phyloP scores from a whole-genome alignment of 2,329 filamentous ascomycete genomes.

The Fusarium mexicanum region DNA sequence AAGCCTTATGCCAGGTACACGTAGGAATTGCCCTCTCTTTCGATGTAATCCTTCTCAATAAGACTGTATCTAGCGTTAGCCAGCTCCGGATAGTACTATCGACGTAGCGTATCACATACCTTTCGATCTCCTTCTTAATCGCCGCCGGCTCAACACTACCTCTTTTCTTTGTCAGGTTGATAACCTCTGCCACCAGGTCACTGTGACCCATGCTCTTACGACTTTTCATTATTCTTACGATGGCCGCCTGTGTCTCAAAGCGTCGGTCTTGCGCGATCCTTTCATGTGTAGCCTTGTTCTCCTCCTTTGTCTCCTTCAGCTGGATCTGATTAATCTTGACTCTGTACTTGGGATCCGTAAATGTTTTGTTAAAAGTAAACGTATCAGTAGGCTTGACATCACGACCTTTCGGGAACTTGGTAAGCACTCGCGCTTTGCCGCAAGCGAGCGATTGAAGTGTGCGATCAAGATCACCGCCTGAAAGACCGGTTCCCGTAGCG shows the following conservation, averaged over 20 bases:
- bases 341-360: conserved; percentile 83
- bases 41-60: conserved; percentile 94
- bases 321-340: conserved; percentile 99
- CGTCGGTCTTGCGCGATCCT: conserved; percentile 88
- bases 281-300: conserved; percentile 94
- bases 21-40: conserved; percentile 78
- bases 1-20: conserved; percentile 70
- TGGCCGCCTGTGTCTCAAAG: conserved; percentile 96
- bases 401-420: conserved; percentile 84
- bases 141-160: conserved; percentile 86
- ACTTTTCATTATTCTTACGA: conserved; percentile 97
- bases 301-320: conserved; percentile 92
- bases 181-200: conserved; percentile 92
- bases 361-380: conserved; percentile 82
- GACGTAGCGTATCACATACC: conserved; percentile 62
- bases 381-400: conserved; percentile 83
- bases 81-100: neutral
- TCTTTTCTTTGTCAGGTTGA: conserved; percentile 85
- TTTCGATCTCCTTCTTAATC: conserved; percentile 98
- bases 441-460: conserved; percentile 96
- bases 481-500: conserved; percentile 76
- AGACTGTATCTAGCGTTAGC: conserved; percentile 62
- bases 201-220: conserved; percentile 86
- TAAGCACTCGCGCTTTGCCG: conserved; percentile 84
- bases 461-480: conserved; percentile 81